phyloP scores from a whole-genome alignment of 768 basidiomycete genomes.

The Tephrocybe sp. region DNA sequence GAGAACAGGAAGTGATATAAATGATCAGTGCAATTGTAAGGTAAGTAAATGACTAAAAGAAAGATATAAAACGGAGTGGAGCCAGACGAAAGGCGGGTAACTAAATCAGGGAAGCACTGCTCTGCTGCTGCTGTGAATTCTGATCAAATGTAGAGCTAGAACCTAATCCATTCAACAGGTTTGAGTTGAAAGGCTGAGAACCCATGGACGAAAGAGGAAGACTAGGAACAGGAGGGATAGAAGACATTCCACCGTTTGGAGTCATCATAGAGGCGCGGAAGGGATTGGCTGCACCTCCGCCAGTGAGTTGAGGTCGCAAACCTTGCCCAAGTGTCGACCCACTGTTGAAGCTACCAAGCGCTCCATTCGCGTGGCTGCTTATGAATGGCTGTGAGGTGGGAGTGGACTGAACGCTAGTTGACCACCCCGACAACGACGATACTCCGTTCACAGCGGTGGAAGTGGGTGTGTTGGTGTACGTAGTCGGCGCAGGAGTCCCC shows the following conservation, averaged over 20 bases:
- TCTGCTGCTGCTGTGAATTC: constrained; percentile 38
- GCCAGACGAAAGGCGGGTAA: constrained; percentile 7
- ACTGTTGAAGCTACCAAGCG: constrained; percentile 35
- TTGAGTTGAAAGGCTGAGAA: constrained; percentile 13
- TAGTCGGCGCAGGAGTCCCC: constrained; percentile 41
- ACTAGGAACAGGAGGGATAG: constrained; percentile 18
- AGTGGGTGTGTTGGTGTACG: constrained; percentile 20
- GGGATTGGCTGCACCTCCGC: constrained; percentile 60
- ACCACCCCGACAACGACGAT: constrained; percentile 7
- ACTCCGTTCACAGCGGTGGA: constrained; percentile 11
- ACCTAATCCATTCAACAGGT: constrained; percentile 19
- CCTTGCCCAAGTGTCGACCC: constrained; percentile 43
- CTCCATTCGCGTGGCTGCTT: constrained; percentile 33
- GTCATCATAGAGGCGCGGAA: constrained; percentile 59
- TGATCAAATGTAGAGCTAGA: constrained; percentile 20
- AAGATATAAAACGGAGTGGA: constrained; percentile 16
- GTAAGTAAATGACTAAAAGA: constrained; percentile 10
- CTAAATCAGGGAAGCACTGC: constrained; percentile 49
- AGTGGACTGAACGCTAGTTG: constrained; percentile 17
- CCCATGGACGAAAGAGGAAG: constrained; percentile 13
- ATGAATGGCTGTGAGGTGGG: constrained; percentile 6
- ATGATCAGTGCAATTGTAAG: constrained; percentile 18
- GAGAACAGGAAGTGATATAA: constrained; percentile 7
- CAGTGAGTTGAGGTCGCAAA: constrained; percentile 62
- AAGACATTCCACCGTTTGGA: constrained; percentile 8